Evolutionary conservation across 2,329 filamentous ascomycete genomes (phyloP), one percentile per base, ranked within the genome.

Genomic region (Paecilomyces sp.): DNA sequence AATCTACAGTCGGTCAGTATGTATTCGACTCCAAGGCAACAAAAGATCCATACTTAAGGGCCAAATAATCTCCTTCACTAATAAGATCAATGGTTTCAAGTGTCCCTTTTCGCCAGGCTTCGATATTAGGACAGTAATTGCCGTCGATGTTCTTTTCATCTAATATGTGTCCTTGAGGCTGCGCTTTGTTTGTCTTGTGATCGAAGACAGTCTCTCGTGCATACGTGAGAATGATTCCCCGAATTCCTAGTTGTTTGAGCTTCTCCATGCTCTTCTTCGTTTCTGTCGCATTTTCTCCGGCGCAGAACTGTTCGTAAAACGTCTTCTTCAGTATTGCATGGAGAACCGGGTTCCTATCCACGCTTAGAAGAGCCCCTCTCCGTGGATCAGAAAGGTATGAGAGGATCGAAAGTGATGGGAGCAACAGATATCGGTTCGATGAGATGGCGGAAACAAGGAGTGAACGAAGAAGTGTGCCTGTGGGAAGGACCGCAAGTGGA

Each of bases 291-390:
- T 84, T 88, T 76, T 92, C 89, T 34, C 92, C 92, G 0, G 91
- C 91, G 73, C 92, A 96, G 75, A 96, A 96, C 69, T 96, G 92
- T 15, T 87, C 86, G 72, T 96, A 96, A 70, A 96, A 47, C n/a
- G 36, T 47, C 36, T 47, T 47, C 8, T 92, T 92, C 56, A 96
- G 79, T 47, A 92, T 72, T 60, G 79, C 83, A 55, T 85, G 82
- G 15, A 96, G 81, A 1, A 94, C 57, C 0, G 86, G 87, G 70
- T 96, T 96, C 54, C 78, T 80, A 70, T 95, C 90, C 2, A 91
- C 86, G 71, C 88, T 88, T 58, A 93, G 79, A 0, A 92, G 60
- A 34, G 58, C 58, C 2, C 61, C 60, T 3, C 62, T 54, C 1
- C 83, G 79, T 57, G 79, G 87, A 57, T 83, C 83, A 36, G 88